Evolutionary conservation across 192 early-diverging fungal species (phyloP), one percentile per base, ranked within the genome.

Genomic region (Geosiphon pyriformis): DNA sequence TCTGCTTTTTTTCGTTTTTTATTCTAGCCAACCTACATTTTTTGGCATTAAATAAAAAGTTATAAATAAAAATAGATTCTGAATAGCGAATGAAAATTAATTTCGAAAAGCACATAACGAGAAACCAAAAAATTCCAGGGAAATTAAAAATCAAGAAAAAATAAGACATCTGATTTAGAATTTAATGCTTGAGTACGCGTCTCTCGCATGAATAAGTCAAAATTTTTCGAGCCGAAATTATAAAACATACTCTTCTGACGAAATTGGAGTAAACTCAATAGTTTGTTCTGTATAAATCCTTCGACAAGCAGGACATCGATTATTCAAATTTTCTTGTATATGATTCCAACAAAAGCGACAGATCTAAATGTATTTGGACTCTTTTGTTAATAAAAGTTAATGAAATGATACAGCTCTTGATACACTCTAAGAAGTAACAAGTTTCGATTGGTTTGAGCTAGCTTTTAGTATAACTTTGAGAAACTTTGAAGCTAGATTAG

Each of bases 301-400:
- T 22, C 97, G 82, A 66, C 97, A 99, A 18, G 97, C 97, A 23
- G 97, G 97, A 67, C 97, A 99, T 20, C 89, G 85, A 15, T 90
- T 89, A 74, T 94, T 96, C 62, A 92, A 82, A 74, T 94, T 85
- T 52, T 96, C 90, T 68, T 93, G 93, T 74, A 99, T 96, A 73
- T 93, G 94, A 72, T 99, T 90, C 90, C 94, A 98, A 68, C 97
- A 99, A 75, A 99, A 99, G 11, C 95, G 87, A 76, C 97, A 99
- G 71, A 99, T 94, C 94, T 98, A 78, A 30, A 68, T 58, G 33
- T 53, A 31, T 27, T 61, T 35, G 0, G 32, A 68, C 61, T n/a
- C n/a, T n/a, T n/a, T n/a, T n/a, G n/a, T n/a, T n/a, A n/a, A n/a
- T n/a, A n/a, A n/a, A n/a, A n/a, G n/a, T n/a, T n/a, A n/a, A n/a